Evolutionary conservation across 345 rosid genomes (phyloP), one percentile per base, ranked within the genome.

Genomic region (Sisymbrium altissimum): DNA sequence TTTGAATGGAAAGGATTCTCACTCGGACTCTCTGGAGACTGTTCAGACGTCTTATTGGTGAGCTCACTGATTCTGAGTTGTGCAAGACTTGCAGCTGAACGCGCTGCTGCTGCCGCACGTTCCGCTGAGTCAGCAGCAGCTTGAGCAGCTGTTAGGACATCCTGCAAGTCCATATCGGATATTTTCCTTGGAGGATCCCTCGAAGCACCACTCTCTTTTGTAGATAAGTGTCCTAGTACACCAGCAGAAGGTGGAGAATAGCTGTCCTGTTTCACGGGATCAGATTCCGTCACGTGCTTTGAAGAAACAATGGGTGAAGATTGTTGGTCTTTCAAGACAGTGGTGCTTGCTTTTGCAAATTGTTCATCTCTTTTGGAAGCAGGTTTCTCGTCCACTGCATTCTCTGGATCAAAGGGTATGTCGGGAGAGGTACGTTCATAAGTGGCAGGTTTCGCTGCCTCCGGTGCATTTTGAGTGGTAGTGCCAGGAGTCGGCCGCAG

Each of bases 61-160:
- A 91, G 84, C 78, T 84, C 96, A 17, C 75, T 60, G 72, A 91
- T 91, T 83, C 91, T 87, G 53, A 88, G 78, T 79, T 91, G 97
- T 45, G 97, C 97, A 72, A 94, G 93, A 80, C 87, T 80, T 63
- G 98, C 98, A 50, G 89, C 98, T 61, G 96, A 79, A 63, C 96
- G 95, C 45, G 98, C 98, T 9, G 96, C 95, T 15, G 96, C 80
- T 54, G 96, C 98, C 4, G 98, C 96, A 72, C 82, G 85, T 74
- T 94, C 98, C 7, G 98, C 98, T 48, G 84, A 61, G 40, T 91
- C 97, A 27, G 96, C 97, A 76, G 98, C 98, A 59, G 93, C 82
- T 59, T 89, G 93, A 65, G 97, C 97, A 56, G 97, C 97, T 43
- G 80, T 87, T 71, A 94, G 64, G 40, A 94, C 93, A 68, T 94